phyloP scores from a whole-genome alignment of 176 grass and related monocot genomes.

The Tillandsia fasciculata region DNA sequence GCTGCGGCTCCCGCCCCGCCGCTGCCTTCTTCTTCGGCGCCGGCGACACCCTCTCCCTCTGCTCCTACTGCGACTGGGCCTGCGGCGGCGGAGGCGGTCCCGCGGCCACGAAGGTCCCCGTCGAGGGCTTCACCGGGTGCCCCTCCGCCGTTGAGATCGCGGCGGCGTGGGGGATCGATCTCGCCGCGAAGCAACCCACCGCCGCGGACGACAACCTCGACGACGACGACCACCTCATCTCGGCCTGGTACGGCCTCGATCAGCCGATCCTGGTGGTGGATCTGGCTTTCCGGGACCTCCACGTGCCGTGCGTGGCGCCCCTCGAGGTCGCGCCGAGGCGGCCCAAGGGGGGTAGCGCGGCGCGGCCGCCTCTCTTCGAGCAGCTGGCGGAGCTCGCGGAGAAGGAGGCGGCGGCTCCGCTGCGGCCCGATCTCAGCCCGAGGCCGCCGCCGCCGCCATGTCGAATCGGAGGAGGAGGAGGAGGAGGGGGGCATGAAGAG shows the following conservation, averaged over 20 bases:
- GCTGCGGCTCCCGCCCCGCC: constrained; percentile 35
- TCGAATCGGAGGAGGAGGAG: constrained; percentile 28
- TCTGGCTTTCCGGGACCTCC: constrained; percentile 38
- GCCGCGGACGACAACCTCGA: no score
- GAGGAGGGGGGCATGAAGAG: background rate
- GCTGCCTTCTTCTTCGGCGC: constrained; percentile 13
- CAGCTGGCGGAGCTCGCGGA: constrained; percentile 58
- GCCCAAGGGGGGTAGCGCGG: constrained; percentile 17
- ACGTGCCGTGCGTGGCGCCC: constrained; percentile 54
- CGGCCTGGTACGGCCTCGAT: constrained; percentile 11
- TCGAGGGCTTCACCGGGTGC: constrained; percentile 57
- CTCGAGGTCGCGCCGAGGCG: constrained; percentile 1
- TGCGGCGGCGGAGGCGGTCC: background rate
- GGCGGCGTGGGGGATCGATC: constrained; percentile 49
- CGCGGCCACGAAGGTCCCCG: background rate
- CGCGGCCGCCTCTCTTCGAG: constrained; percentile 23
- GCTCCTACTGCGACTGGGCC: constrained; percentile 27
- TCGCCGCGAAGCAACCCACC: constrained; percentile 10
- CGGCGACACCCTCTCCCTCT: constrained; percentile 20
- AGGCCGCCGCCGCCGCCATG: background rate
- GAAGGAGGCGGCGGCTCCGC: constrained; percentile 12
- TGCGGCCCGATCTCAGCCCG: background rate
- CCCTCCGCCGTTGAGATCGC: constrained; percentile 52
- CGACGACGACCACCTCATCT: no score
- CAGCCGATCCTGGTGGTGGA: constrained; percentile 39